Base-by-base conservation (phyloP, 352 stramenopile species). In the Globisporangium nagaii region DNA sequence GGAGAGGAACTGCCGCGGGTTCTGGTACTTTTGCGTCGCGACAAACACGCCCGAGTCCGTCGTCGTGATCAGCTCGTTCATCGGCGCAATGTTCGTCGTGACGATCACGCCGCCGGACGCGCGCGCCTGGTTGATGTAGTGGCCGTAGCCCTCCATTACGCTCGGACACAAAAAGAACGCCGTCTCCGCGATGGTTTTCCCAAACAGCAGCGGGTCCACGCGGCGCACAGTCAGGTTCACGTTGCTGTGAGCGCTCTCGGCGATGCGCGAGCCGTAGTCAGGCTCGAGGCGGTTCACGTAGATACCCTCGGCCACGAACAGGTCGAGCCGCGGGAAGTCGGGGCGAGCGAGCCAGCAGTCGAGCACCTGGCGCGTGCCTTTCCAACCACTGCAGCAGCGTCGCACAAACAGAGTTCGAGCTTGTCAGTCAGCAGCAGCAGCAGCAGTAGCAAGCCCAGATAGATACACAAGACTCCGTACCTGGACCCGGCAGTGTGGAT, bases 91-190 rank as follows among this genome's bases (percentile, higher is more conserved):
- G 49, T 86, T 53, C 3, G 75, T 73, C 0, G 75, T 71, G 27
- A 86, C 32, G 24, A 86, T 62, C 10, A 83, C 46, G 2, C 58
- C 70, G n/a, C 72, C 65, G 1, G 70, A 62, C 1, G 75, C 75
- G 0, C 71, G 63, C 32, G 70, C 75, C 35, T 86, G 75, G 60
- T 86, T 86, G 43, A 86, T 81, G 59, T 86, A 86, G 63, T 86
- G 75, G 35, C 75, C 76, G 55, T 82, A 88, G 20, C 74, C 74
- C 61, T 85, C 77, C 62, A 70, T 75, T 9, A 60, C 32, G 49
- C 77, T 88, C 41, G 77, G 55, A 34, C 76, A 88, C 35, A 88
- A 57, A 43, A 85, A 69, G 42, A 72, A 76, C 10, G 66, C 37
- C 5, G 69, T 53, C 28, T 85, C 63, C 1, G 70, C 64, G 19